Evolutionary conservation across 2,329 filamentous ascomycete species (phyloP).

Genomic region (Calonectria leucothoes): DNA sequence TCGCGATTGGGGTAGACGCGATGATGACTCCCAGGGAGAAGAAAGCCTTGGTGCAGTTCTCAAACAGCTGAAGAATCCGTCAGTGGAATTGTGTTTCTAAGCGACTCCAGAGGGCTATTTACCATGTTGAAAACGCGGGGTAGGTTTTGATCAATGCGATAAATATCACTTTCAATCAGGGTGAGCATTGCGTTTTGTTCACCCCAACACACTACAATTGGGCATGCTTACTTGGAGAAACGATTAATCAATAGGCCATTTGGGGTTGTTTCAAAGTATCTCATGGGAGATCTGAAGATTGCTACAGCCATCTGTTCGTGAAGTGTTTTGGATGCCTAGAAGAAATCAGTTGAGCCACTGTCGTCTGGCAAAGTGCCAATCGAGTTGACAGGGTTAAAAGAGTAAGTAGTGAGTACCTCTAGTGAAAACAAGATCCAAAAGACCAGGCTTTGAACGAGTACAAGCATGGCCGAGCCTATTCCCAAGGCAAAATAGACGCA

Average conservation of each 20-base stretch:
- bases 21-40: neutral
- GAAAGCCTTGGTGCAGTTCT: conserved; percentile 2
- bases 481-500: conserved; percentile 2
- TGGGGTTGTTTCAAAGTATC: conserved; percentile 12
- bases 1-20: neutral
- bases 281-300: conserved; percentile 3
- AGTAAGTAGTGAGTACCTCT: neutral
- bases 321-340: conserved; percentile 2
- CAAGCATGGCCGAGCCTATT: neutral
- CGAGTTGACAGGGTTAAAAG: neutral
- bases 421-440: conserved; percentile 4
- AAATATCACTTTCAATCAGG: neutral
- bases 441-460: neutral
- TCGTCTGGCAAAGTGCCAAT: neutral
- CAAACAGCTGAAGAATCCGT: neutral
- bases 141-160: conserved; percentile 7
- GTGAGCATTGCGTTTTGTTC: neutral
- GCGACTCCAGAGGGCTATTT: neutral
- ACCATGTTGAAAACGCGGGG: conserved; percentile 10
- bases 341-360: neutral
- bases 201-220: too few species aligned
- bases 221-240: neutral
- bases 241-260: neutral
- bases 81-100: neutral
- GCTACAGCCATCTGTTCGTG: conserved; percentile 8